Evolutionary conservation across 495 filamentous ascomycete species (phyloP).

Genomic region (Chaetomidium leptoderma): DNA sequence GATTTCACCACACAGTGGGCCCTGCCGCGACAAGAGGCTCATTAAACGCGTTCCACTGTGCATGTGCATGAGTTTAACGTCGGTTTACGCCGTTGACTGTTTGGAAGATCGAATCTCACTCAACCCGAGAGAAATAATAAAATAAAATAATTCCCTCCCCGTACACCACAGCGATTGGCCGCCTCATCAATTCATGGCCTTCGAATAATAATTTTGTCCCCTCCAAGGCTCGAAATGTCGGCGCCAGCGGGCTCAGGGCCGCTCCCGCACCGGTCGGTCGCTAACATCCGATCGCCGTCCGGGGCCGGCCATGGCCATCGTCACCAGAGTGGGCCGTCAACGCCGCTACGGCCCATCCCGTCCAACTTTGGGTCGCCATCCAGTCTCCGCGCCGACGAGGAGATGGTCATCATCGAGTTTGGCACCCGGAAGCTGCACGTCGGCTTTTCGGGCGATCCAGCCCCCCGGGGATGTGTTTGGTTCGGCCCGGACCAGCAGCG

Average conservation of each 20-base stretch:
- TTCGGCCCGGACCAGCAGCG: constrained; percentile 70
- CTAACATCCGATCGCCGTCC: constrained; percentile 46
- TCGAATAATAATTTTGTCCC: background rate
- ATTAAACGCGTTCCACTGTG: background rate
- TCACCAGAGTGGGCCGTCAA: constrained; percentile 48
- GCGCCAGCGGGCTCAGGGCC: constrained; percentile 29
- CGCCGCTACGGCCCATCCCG: constrained; percentile 54
- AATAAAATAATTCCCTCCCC: background rate
- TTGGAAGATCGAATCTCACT: too few species aligned
- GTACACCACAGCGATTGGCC: too few species aligned
- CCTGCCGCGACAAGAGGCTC: background rate
- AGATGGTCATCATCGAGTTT: constrained; percentile 76
- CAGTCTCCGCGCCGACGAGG: constrained; percentile 76
- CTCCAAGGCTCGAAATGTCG: constrained; percentile 14
- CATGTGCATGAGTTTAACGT: background rate
- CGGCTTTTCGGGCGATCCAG: constrained; percentile 77
- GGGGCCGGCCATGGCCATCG: constrained; percentile 6
- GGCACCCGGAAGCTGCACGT: constrained; percentile 73
- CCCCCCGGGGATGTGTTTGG: constrained; percentile 64
- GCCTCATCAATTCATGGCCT: background rate
- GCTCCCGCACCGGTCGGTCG: constrained; percentile 47
- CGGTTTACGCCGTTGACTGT: background rate
- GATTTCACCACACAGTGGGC: too few species aligned
- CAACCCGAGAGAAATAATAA: background rate
- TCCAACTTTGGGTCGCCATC: constrained; percentile 69